phyloP scores from a whole-genome alignment of 2,329 filamentous ascomycete genomes.

The Trichoderma koningii region DNA sequence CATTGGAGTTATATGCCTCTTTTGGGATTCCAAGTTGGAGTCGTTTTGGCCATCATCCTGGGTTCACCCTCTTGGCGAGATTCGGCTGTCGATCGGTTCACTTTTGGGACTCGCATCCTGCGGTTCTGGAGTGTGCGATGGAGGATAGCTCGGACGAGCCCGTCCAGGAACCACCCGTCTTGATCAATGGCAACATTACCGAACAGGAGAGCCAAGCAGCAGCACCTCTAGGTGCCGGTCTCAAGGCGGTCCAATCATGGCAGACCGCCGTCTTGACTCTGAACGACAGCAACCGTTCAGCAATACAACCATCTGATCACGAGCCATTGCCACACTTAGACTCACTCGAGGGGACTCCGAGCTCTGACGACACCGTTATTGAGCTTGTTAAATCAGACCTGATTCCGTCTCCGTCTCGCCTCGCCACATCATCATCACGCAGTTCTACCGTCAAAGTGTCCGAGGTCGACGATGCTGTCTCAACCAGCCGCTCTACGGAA shows the following conservation, averaged over 20 bases:
- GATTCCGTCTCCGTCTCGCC: not conserved
- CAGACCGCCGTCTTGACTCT: not conserved
- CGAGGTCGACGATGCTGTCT: not conserved
- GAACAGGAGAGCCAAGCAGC: not conserved
- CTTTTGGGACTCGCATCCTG: too few species aligned
- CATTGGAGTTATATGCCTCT: not conserved
- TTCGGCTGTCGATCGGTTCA: not conserved
- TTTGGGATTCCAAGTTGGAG: not conserved
- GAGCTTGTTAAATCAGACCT: not conserved
- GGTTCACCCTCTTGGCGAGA: not conserved
- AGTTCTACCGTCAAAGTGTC: slow-evolving; percentile 1
- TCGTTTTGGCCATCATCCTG: not conserved
- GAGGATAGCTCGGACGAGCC: not conserved
- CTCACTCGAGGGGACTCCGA: not conserved
- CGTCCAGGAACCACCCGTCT: not conserved
- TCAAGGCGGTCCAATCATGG: not conserved
- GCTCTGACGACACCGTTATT: too few species aligned
- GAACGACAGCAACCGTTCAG: not conserved
- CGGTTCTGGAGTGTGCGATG: not conserved
- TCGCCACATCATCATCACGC: not conserved
- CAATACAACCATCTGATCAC: not conserved
- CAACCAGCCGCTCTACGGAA: not conserved
- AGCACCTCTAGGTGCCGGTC: not conserved
- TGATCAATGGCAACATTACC: not conserved
- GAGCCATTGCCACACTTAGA: not conserved